Evolutionary conservation across 208 protist species (phyloP), one percentile per base, ranked within the genome.

Genomic region (Trypanosoma conorhini): DNA sequence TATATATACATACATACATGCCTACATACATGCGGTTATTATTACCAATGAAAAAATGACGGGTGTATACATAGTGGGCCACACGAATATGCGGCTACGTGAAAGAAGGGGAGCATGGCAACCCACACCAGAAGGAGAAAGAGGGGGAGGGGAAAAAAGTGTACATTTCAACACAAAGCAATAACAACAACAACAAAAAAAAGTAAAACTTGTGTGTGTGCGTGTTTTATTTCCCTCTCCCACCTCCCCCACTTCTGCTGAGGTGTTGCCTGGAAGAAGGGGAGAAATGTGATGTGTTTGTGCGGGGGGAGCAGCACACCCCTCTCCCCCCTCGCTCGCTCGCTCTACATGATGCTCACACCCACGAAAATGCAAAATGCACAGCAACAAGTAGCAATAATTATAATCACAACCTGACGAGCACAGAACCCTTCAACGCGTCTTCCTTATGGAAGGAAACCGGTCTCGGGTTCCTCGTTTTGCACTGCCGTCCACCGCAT

Each of bases 381-480:
- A 38, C 4, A 7, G 33, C 33, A 38, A 7, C 7, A 38, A 38
- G n/a, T 38, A 38, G 33, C 33, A 38, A 38, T 38, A 38, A 38
- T 7, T 9, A 38, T 38, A 38, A 7, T 38, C 2, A 7, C 7
- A 38, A 38, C 2, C 33, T 46, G 0, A 62, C 5, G 8, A n/a
- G 21, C 10, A 40, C 5, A 60, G 31, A 60, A 38, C 50, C n/a
- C 2, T 3, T 70, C 40, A 70, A 50, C 12, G 42, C 26, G 46
- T 50, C 50, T 26, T 63, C 35, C 40, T 65, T 50, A 74, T 9
- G 4, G 60, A 61, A 31, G 68, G 68, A 24, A 74, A 60, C 15
- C 60, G 12, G 17, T 50, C 51, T 17, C 35, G 26, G 0, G 28
- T 28, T 35, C 55, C 28, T 26, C 55, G 55, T 35, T 35, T 28